A percentile compares a stretch with the other conserved stretches of the same genome.
These are phyloP conservation scores for Fusarium newnesense DNA, from an alignment of 2,329 filamentous ascomycete genomes.

Conservation along the genomic window DNA sequence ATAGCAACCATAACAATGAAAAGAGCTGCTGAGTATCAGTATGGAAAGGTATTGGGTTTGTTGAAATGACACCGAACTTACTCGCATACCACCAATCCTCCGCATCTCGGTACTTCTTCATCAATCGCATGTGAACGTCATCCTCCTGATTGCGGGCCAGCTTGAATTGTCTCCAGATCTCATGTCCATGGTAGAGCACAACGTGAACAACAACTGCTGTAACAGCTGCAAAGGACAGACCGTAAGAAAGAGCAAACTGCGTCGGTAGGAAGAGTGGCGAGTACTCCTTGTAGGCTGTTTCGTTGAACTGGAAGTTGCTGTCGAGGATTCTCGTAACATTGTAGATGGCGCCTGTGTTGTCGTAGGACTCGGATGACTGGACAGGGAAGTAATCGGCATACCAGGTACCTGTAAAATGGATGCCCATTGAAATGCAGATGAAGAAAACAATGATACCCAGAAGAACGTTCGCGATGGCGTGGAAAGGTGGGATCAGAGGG, in stretches of 20 bases:
- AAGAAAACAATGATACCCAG: conserved; percentile 66
- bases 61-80: conserved; percentile 52
- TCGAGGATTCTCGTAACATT: conserved; percentile 70
- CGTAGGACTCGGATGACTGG: conserved; percentile 68
- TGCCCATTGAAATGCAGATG: conserved; percentile 65
- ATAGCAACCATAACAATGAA: conserved; percentile 64
- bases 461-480: conserved; percentile 66
- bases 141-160: conserved; percentile 66
- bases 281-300: conserved; percentile 69
- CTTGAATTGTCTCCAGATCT: conserved; percentile 65
- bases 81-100: conserved; percentile 69
- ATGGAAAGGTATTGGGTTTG: conserved; percentile 19
- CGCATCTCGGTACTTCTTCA: conserved; percentile 70
- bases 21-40: conserved; percentile 48
- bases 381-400: conserved; percentile 71
- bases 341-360: conserved; percentile 70
- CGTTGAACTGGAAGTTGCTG: conserved; percentile 65
- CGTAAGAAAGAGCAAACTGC: conserved; percentile 70
- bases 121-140: conserved; percentile 68
- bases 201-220: conserved; percentile 69
- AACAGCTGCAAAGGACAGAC: conserved; percentile 74
- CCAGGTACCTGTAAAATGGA: conserved; percentile 68
- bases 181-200: conserved; percentile 63
- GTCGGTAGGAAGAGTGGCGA: conserved; percentile 73
- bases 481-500: conserved; percentile 63